Conservation (phyloP, 345 rosid species). For the Conringia planisiliqua region DNA sequence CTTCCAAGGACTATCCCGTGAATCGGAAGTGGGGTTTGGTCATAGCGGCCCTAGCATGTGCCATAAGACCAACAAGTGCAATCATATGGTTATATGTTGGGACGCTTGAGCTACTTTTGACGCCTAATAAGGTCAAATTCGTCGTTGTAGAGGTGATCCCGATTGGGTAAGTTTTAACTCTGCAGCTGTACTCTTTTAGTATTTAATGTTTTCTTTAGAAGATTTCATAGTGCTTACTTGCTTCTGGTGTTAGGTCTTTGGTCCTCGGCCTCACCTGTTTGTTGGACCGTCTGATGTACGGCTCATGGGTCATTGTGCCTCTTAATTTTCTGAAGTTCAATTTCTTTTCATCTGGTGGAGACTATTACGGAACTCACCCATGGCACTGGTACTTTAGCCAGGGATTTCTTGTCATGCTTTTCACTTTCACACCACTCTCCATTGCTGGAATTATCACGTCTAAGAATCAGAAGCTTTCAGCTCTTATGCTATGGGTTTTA, state of each 20-base stretch:
- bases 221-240: not conserved
- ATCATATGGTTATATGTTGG: constrained; percentile 87
- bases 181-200: not conserved
- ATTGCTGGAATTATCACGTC: constrained; percentile 58
- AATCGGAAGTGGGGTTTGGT: constrained; percentile 70
- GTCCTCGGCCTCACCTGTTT: constrained; percentile 60
- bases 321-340: constrained; percentile 88
- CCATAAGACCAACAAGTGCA: constrained; percentile 88
- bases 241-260: constrained; percentile 52
- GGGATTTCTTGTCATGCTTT: constrained; percentile 85
- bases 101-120: constrained; percentile 57
- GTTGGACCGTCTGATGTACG: constrained; percentile 74
- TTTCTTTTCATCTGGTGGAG: constrained; percentile 94
- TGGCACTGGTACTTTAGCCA: constrained; percentile 99
- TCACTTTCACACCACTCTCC: constrained; percentile 74
- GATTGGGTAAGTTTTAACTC: constrained; percentile 59
- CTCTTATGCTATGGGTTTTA: constrained; percentile 79
- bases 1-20: constrained; percentile 39
- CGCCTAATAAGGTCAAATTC: constrained; percentile 56
- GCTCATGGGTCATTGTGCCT: constrained; percentile 85
- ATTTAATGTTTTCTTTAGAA: not conserved
- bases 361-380: constrained; percentile 90
- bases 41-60: constrained; percentile 81
- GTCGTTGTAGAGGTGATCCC: constrained; percentile 62
- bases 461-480: constrained; percentile 62